Evolutionary conservation across 805 yeast species (phyloP).

Genomic region (Barnettozyma wickerhamii): DNA sequence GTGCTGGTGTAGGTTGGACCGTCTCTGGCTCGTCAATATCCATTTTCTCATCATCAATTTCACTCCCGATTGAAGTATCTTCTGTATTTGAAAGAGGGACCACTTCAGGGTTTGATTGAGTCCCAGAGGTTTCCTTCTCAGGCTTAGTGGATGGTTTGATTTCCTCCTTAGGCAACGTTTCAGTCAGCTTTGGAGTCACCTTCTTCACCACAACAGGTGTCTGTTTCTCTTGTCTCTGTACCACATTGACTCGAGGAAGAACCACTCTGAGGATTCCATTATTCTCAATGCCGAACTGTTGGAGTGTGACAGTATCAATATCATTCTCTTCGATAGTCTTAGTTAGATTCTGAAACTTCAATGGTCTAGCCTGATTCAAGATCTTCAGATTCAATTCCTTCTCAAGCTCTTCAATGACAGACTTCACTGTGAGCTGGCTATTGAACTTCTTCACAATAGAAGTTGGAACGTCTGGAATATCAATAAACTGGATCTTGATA

Average conservation of each 20-base stretch:
- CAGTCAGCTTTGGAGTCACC: neutral
- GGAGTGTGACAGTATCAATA: slow-evolving; percentile 8
- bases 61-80: too few relatives aligned
- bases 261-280: slow-evolving; percentile 25
- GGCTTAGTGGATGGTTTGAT: neutral
- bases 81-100: too few relatives aligned
- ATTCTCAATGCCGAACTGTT: slow-evolving; percentile 21
- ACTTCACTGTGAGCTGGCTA: slow-evolving; percentile 12
- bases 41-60: neutral
- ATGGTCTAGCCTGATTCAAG: slow-evolving; percentile 12
- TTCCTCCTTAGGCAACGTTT: neutral
- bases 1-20: neutral
- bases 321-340: slow-evolving; percentile 14
- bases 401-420: slow-evolving; percentile 17
- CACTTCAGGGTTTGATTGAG: too few relatives aligned
- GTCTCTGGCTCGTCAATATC: neutral
- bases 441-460: slow-evolving; percentile 24
- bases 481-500: slow-evolving; percentile 29
- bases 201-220: neutral
- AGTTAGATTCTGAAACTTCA: slow-evolving; percentile 21
- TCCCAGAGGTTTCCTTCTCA: too few relatives aligned
- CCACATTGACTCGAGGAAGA: neutral
- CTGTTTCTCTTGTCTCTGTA: slow-evolving; percentile 3
- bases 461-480: slow-evolving; percentile 17
- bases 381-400: slow-evolving; percentile 14